Base-by-base conservation (phyloP, 2,329 filamentous ascomycete genomes). In the Tricladium varicosporioides region DNA sequence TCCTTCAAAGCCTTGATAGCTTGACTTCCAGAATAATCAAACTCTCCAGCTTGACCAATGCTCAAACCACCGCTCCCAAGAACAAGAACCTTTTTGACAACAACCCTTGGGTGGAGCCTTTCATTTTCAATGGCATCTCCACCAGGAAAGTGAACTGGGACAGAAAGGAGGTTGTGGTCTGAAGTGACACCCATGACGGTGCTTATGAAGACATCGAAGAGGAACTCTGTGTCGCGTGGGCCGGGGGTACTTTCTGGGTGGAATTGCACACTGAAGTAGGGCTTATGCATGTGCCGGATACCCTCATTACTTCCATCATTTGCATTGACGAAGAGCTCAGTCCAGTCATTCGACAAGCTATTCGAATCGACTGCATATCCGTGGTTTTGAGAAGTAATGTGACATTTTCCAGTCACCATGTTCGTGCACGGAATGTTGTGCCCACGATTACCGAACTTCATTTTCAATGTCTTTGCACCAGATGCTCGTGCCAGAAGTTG, bases 191-290 rank as follows among this genome's bases (percentile, higher is more conserved):
- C 82, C 70, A 83, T 78, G 64, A 97, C 90, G 16, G 92, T 89
- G 75, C 88, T 78, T 71, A 99, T 89, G 78, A 99, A 99, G 62
- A 97, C 91, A 73, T 99, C 92, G 64, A 99, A 99, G 22, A 99
- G 81, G 71, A 90, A 97, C 73, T 99, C 94, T 27, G 94, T 99
- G 72, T 99, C 94, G 36, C 91, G 85, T 51, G 94, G 94, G 57
- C 94, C 94, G 2, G 94, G 94, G 1, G 92, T 95, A 78, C 92
- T 96, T 75, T 99, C 94, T 0, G 94, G 94, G 71, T 99, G 94
- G 78, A 99, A 99, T 72, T 99, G 94, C n/a, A 97, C 94, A 79
- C 92, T 97, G 81, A 99, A 99, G 78, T 93, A 95, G 51, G 94
- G 94, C 69, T 87, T 89, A 72, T 79, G 83, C 49, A 83, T 78